Conservation (phyloP, 345 rosid genomes). For the Citrus glauca region DNA sequence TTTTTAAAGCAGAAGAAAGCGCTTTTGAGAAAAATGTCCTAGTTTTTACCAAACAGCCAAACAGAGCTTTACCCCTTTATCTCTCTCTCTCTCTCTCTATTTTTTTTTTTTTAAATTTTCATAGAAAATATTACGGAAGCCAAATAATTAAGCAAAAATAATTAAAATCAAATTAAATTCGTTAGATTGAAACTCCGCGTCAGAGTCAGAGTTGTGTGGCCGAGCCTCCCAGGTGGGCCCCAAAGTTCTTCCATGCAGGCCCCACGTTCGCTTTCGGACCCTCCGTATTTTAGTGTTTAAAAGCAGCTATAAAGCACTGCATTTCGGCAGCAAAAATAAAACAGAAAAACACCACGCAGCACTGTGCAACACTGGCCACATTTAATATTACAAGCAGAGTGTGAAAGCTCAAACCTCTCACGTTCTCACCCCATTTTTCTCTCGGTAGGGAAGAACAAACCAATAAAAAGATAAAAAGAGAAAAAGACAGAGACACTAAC, state of each 20-base stretch:
- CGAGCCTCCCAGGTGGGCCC: conserved; percentile 18
- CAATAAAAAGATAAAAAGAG: neutral
- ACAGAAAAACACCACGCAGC: neutral
- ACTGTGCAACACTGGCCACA: neutral
- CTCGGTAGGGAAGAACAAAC: neutral
- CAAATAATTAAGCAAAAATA: neutral
- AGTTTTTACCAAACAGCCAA: conserved; percentile 12
- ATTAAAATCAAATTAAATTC: neutral
- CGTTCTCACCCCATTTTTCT: conserved; percentile 4
- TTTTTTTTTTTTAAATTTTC: too few relatives aligned
- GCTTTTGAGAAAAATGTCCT: neutral
- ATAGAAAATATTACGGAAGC: neutral
- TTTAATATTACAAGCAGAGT: neutral
- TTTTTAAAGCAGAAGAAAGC: neutral
- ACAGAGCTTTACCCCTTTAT: neutral
- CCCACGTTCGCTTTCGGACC: conserved; percentile 20
- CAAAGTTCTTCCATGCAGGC: conserved; percentile 25
- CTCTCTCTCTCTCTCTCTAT: too few relatives aligned
- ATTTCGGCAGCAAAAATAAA: conserved; percentile 15
- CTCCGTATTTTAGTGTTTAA: conserved; percentile 31
- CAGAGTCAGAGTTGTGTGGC: too few relatives aligned
- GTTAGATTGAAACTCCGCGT: conserved; percentile 12
- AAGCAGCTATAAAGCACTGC: conserved; percentile 46
- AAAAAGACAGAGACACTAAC: conserved; percentile 4
- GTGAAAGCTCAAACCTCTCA: neutral